Evolutionary conservation across 2,329 filamentous ascomycete genomes (phyloP).

Genomic region (Colletotrichum sidae): DNA sequence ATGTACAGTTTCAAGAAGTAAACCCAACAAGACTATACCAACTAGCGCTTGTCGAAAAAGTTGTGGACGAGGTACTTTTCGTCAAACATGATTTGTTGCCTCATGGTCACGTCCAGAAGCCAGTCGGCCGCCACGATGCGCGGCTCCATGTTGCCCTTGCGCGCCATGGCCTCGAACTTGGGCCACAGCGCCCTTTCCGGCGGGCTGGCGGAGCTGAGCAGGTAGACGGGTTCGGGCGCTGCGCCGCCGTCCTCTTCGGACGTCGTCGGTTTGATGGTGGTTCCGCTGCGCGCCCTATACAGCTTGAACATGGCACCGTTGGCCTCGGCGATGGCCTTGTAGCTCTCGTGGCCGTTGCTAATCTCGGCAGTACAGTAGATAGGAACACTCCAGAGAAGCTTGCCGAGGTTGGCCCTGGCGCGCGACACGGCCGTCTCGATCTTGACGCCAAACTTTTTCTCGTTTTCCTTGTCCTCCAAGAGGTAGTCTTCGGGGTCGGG

Average conservation of each 20-base stretch:
- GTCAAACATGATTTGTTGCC: constrained; percentile 79
- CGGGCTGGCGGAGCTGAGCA: constrained; percentile 76
- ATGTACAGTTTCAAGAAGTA: constrained; percentile 8
- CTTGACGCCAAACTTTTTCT: constrained; percentile 76
- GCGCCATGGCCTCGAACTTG: constrained; percentile 83
- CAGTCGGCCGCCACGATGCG: constrained; percentile 88
- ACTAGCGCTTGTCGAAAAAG: constrained; percentile 47
- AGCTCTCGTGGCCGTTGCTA: constrained; percentile 84
- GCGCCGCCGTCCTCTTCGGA: constrained; percentile 70
- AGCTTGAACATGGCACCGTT: constrained; percentile 88
- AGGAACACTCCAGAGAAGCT: constrained; percentile 78
- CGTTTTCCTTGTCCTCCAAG: constrained; percentile 78
- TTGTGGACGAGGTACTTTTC: constrained; percentile 68
- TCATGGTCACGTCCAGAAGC: constrained; percentile 90
- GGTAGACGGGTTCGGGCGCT: constrained; percentile 80
- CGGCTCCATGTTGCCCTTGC: constrained; percentile 81
- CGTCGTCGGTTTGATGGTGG: constrained; percentile 73
- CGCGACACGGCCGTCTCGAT: constrained; percentile 75
- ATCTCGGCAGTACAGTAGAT: constrained; percentile 89
- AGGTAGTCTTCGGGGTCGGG: constrained; percentile 73
- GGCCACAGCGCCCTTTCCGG: constrained; percentile 82
- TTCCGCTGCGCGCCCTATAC: constrained; percentile 79
- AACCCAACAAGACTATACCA: not conserved
- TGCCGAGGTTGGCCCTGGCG: constrained; percentile 81
- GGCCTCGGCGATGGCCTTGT: constrained; percentile 84